A percentile compares a stretch with the other conserved stretches of the same genome.
phyloP scores from a whole-genome alignment of 176 grass and related monocot genomes.

The Oryza meridionalis region DNA sequence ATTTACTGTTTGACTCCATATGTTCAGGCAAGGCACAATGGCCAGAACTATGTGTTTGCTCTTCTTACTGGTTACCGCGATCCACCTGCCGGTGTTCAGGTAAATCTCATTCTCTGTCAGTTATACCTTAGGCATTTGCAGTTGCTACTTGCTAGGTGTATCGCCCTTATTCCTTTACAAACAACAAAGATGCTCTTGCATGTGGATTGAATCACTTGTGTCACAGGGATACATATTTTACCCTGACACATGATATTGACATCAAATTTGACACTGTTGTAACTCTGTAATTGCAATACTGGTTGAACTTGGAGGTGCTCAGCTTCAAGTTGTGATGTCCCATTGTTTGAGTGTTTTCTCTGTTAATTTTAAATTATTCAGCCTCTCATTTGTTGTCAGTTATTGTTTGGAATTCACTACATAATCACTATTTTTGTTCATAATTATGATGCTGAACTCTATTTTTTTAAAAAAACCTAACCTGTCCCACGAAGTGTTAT shows the following conservation, averaged over 20 bases:
- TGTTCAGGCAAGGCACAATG: slow-evolving; percentile 84
- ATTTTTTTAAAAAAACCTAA: not conserved
- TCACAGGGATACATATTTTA: not conserved
- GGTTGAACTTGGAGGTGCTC: not conserved
- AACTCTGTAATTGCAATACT: not conserved
- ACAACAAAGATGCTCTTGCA: not conserved
- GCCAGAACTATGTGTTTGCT: slow-evolving; percentile 95
- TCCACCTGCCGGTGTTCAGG: slow-evolving; percentile 94
- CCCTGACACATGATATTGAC: not conserved
- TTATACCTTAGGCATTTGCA: slow-evolving; percentile 19
- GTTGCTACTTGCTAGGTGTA: not conserved
- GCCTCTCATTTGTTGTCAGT: not conserved
- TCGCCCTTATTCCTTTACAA: not conserved
- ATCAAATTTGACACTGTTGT: slow-evolving; percentile 22
- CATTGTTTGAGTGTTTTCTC: not conserved
- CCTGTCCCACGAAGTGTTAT: not conserved
- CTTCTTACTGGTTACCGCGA: slow-evolving; percentile 98
- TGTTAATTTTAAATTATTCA: not conserved
- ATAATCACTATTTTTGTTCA: slow-evolving; percentile 19
- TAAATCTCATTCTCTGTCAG: slow-evolving; percentile 48
- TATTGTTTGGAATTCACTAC: not conserved
- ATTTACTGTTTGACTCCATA: not conserved
- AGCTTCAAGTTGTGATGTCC: not conserved
- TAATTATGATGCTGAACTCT: slow-evolving; percentile 14
- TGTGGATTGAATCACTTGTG: not conserved